Evolutionary conservation across 805 yeast genomes (phyloP).

Genomic region (Saccharomycopsis capsularis): DNA sequence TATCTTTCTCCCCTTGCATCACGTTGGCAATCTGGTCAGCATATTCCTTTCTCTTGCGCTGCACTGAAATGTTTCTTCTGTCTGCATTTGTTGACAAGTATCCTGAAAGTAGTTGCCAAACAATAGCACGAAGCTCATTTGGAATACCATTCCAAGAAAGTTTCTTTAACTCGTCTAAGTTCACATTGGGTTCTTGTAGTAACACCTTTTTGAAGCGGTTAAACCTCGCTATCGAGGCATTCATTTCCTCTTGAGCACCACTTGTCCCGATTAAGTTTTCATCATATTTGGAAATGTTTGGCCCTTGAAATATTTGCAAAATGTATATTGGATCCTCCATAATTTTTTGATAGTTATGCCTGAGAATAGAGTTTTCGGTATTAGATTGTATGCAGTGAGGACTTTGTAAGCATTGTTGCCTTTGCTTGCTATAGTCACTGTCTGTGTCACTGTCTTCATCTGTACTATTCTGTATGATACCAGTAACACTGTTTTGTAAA

Average conservation of each 20-base stretch:
- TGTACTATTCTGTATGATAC: neutral
- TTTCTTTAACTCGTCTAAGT: conserved; percentile 62
- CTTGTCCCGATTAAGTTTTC: conserved; percentile 32
- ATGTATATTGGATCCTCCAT: conserved; percentile 29
- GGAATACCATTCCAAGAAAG: conserved; percentile 96
- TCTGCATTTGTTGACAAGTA: conserved; percentile 82
- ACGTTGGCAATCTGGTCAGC: conserved; percentile 52
- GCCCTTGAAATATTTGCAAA: conserved; percentile 37
- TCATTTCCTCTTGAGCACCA: conserved; percentile 47
- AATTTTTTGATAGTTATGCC: conserved; percentile 15
- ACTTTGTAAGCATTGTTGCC: too few species aligned
- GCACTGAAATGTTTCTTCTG: conserved; percentile 61
- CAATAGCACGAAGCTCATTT: conserved; percentile 62
- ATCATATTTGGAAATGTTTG: conserved; percentile 30
- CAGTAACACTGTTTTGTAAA: conserved; percentile 23
- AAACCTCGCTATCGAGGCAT: conserved; percentile 55
- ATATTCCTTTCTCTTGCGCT: conserved; percentile 82
- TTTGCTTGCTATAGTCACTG: neutral
- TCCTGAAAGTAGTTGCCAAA: conserved; percentile 88
- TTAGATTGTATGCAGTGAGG: too few species aligned
- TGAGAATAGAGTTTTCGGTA: neutral
- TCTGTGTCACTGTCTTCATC: neutral
- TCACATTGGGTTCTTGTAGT: conserved; percentile 39
- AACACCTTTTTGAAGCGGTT: conserved; percentile 61
- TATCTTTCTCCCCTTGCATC: conserved; percentile 50